A percentile compares a stretch with the other conserved stretches of the same genome.
Evolutionary conservation across 129 eudicot genomes (phyloP).

Genomic region (Silybum marianum): DNA sequence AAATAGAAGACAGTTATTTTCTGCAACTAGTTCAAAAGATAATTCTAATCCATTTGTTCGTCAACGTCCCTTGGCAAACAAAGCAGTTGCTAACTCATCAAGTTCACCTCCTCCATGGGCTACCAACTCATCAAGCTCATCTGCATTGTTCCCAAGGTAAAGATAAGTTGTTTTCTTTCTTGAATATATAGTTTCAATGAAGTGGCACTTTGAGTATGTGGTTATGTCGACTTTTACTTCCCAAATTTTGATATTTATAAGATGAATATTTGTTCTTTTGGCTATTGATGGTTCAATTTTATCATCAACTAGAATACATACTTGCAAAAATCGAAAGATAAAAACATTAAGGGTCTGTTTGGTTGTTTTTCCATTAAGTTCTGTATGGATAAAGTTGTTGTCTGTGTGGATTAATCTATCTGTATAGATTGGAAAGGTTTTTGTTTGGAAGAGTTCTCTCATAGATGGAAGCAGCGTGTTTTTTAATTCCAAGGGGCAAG

Average conservation of each 20-base stretch:
- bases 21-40: slow-evolving; percentile 68
- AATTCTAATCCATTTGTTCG: slow-evolving; percentile 80
- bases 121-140: slow-evolving; percentile 54
- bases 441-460: too few species aligned
- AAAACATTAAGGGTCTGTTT: too few species aligned
- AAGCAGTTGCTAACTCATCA: slow-evolving; percentile 50
- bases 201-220: not conserved
- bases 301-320: not conserved
- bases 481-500: too few species aligned
- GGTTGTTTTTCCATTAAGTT: not conserved
- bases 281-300: not conserved
- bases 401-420: not conserved
- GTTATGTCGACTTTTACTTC: not conserved
- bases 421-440: too few species aligned
- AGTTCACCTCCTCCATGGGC: slow-evolving; percentile 91
- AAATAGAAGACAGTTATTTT: slow-evolving; percentile 79
- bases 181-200: not conserved
- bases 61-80: slow-evolving; percentile 76
- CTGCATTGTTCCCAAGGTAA: slow-evolving; percentile 75
- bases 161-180: not conserved
- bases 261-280: not conserved
- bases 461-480: too few species aligned
- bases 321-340: not conserved
- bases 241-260: not conserved
- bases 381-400: not conserved